These are phyloP conservation scores for Pelargonium myrrhifolium DNA, from an alignment of 441 rosid genomes.

Conservation along the genomic window DNA sequence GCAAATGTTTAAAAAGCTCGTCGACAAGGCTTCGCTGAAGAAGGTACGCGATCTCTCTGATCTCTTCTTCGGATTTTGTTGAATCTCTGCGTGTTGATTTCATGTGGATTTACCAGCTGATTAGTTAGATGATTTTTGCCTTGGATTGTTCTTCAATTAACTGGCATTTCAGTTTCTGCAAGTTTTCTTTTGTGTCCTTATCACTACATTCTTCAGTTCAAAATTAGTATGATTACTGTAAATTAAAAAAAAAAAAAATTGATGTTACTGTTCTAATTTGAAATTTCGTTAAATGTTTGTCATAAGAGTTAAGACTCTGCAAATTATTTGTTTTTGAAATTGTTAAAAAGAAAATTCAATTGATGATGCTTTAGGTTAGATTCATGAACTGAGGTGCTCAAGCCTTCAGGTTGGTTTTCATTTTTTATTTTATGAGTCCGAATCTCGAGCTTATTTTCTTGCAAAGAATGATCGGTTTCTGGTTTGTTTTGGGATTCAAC, in stretches of 20 bases:
- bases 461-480: not conserved
- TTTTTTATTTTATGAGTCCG: not conserved
- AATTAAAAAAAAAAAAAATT: too few species aligned
- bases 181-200: not conserved
- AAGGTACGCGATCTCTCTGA: not conserved
- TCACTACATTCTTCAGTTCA: too few species aligned
- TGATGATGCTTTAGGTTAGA: not conserved
- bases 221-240: too few species aligned
- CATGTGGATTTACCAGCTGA: not conserved
- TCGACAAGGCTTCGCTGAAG: constrained; percentile 14
- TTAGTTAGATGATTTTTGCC: not conserved
- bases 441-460: not conserved
- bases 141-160: not conserved
- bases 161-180: constrained; percentile 2
- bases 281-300: too few species aligned
- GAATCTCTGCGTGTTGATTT: not conserved
- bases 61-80: not conserved
- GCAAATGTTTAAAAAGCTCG: constrained; percentile 15
- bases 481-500: not conserved
- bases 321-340: too few species aligned
- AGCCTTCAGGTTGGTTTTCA: not conserved
- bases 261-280: too few species aligned
- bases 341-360: not conserved
- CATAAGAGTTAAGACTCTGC: too few species aligned
- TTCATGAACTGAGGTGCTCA: constrained; percentile 2